Conservation (phyloP, 352 stramenopile genomes). For the Globisporangium splendens region DNA sequence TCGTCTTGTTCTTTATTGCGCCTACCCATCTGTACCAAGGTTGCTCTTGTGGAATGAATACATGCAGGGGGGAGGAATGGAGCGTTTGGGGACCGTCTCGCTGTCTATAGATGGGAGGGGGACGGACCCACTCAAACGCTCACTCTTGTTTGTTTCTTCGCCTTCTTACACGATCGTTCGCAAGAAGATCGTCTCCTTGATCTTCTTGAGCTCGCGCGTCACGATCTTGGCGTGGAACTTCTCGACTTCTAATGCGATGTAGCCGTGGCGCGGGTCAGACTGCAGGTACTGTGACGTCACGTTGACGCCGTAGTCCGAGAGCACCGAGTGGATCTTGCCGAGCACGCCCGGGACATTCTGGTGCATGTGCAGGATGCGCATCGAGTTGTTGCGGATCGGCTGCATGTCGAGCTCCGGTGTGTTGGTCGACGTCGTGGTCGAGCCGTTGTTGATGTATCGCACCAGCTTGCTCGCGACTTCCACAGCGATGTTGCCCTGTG, state of each 20-base stretch:
- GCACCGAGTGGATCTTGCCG: conserved; percentile 82
- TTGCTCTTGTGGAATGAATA: conserved; percentile 1
- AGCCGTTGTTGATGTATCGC: conserved; percentile 79
- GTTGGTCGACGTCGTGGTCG: conserved; percentile 76
- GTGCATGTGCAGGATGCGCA: conserved; percentile 86
- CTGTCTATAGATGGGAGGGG: not conserved
- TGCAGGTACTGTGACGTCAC: conserved; percentile 85
- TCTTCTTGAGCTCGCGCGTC: conserved; percentile 75
- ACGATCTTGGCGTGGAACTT: conserved; percentile 81
- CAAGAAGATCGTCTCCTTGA: conserved; percentile 85
- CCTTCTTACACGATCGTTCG: conserved; percentile 62
- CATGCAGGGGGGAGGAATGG: not conserved
- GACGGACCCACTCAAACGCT: not conserved
- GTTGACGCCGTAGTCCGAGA: conserved; percentile 83
- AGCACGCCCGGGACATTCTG: conserved; percentile 83
- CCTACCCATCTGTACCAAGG: not conserved
- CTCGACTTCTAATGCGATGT: conserved; percentile 81
- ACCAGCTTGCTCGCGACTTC: conserved; percentile 80
- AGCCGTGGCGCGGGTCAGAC: conserved; percentile 75
- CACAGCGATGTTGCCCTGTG: conserved; percentile 90
- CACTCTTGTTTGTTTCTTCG: too few relatives aligned
- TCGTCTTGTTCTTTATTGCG: conserved; percentile 3
- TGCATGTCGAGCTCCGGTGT: conserved; percentile 81
- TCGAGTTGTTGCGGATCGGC: conserved; percentile 67
- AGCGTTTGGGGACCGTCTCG: not conserved